Evolutionary conservation across 139 green algal genomes (phyloP).

Genomic region (Chlamydomonas schloesseri): DNA sequence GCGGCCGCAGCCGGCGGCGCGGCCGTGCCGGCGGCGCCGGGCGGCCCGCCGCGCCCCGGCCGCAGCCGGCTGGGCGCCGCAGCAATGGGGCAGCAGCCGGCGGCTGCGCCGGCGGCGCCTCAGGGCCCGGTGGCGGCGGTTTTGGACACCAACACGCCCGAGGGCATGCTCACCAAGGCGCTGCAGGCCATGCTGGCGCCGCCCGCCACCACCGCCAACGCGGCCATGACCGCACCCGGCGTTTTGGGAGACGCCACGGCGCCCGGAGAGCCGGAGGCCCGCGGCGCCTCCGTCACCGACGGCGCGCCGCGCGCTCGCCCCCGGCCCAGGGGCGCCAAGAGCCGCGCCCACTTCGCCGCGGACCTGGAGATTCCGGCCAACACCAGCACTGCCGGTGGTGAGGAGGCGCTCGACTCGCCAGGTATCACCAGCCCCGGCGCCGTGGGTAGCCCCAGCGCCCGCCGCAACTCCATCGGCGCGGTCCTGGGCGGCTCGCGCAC

Average conservation of each 20-base stretch:
- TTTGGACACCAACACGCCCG: slow-evolving; percentile 31
- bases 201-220: not conserved
- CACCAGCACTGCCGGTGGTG: not conserved
- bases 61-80: not conserved
- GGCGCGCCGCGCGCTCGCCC: not conserved
- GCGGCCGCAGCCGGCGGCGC: not conserved
- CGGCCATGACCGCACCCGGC: not conserved
- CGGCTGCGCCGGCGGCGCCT: not conserved
- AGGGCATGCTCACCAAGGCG: slow-evolving; percentile 41
- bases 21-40: not conserved
- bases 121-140: slow-evolving; percentile 21
- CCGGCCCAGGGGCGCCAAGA: slow-evolving; percentile 8
- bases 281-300: not conserved
- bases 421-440: not conserved
- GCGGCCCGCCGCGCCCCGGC: not conserved
- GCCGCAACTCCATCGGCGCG: not conserved
- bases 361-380: not conserved
- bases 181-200: slow-evolving; percentile 46
- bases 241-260: not conserved
- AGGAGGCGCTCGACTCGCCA: too few relatives aligned
- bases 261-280: not conserved
- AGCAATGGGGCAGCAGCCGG: too few relatives aligned
- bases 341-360: not conserved
- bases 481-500: slow-evolving; percentile 11
- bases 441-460: not conserved